Evolutionary conservation across 129 eudicot genomes (phyloP).

Genomic region (Sambucus nigra): DNA sequence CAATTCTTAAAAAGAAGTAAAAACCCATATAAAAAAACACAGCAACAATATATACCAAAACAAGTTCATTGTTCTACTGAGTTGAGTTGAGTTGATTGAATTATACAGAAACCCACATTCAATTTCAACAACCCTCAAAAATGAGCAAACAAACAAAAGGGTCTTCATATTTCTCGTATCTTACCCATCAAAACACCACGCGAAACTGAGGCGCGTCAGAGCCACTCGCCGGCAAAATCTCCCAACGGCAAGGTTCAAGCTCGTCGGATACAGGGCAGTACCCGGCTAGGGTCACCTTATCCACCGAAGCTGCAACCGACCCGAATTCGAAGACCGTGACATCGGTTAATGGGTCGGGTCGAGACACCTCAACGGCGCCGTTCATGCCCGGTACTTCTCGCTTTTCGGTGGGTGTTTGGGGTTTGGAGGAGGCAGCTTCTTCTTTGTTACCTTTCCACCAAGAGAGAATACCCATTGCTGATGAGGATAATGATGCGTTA

Average conservation of each 20-base stretch:
- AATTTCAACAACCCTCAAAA: not conserved
- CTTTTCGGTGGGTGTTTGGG: slow-evolving; percentile 13
- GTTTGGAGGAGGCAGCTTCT: slow-evolving; percentile 4
- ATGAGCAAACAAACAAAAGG: not conserved
- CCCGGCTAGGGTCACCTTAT: slow-evolving; percentile 93
- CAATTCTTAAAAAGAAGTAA: not conserved
- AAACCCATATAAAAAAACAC: not conserved
- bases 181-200: slow-evolving; percentile 44
- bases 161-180: not conserved
- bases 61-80: not conserved
- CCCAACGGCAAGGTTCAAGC: slow-evolving; percentile 96
- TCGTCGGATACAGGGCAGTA: slow-evolving; percentile 94
- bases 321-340: slow-evolving; percentile 80
- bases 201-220: slow-evolving; percentile 88
- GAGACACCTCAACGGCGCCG: slow-evolving; percentile 75
- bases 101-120: not conserved
- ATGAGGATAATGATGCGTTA: too few relatives aligned
- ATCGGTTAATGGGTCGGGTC: slow-evolving; percentile 31
- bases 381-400: slow-evolving; percentile 57
- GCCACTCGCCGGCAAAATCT: slow-evolving; percentile 65
- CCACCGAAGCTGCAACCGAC: slow-evolving; percentile 57
- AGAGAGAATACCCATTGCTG: slow-evolving; percentile 50
- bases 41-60: not conserved
- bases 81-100: not conserved
- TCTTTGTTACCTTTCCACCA: slow-evolving; percentile 45